Base-by-base conservation (phyloP, 306 rosid genomes). In the Quercus rubra region DNA sequence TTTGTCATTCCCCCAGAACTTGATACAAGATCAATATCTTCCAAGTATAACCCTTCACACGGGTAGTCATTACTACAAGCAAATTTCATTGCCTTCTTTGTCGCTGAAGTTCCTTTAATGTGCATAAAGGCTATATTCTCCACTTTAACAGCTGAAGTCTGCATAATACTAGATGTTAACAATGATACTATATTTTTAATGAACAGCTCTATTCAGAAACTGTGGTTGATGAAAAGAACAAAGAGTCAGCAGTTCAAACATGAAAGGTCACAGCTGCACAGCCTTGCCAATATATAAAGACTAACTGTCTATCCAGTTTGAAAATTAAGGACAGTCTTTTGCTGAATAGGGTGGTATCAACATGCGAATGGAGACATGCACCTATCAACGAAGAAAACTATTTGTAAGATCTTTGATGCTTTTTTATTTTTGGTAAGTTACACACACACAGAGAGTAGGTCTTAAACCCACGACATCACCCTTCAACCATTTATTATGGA, bases 101-200 rank as follows among this genome's bases (percentile, higher is more conserved):
- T 85, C n/a, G 93, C 93, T 75, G 97, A 90, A 78, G 92, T 94
- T 81, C 99, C 99, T 81, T 57, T 86, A 5, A 94, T 80, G 83
- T 87, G 55, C 54, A 81, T 76, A 88, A 91, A 94, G 30, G 99
- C 90, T 85, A 90, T 80, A 51, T 90, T 80, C 83, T 31, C 83
- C 79, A 94, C 91, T 80, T 89, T 85, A n/a, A 92, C 92, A 13
- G 97, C 97, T 6, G 83, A 87, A 79, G 87, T 92, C 99, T 94
- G 94, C 86, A 83, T 57, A 20, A 79, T 28, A 59, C 19, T 35
- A 17, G 23, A 80, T 21, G 77, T 80, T 63, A 84, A 64, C 27
- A 20, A 54, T 82, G 43, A 7, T 75, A 70, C 6, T 77, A 31
- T 76, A 35, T 33, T 69, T 30, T 67, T 63, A 57, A 25, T 49